A percentile compares a stretch with the other conserved stretches of the same genome.
These are phyloP conservation scores for Trichoderma sp. DNA, from an alignment of 2,329 filamentous ascomycete genomes.

Conservation along the genomic window DNA sequence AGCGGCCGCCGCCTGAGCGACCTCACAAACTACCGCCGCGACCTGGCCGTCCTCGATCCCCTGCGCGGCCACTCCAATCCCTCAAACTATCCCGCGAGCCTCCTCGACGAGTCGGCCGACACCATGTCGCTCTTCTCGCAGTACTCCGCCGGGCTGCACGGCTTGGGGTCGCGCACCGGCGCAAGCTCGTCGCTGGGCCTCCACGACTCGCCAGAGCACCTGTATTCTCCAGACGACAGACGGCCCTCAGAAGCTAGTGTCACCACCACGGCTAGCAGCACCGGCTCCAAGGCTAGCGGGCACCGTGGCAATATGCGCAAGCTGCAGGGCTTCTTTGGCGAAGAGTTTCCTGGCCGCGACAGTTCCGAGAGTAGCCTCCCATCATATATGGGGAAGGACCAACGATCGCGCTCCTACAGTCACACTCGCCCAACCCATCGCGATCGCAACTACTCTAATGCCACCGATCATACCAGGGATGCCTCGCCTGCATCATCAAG, in stretches of 20 bases:
- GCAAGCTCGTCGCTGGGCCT: slow-evolving; percentile 36
- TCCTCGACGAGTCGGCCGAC: slow-evolving; percentile 76
- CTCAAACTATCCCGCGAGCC: slow-evolving; percentile 55
- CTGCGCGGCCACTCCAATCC: slow-evolving; percentile 60
- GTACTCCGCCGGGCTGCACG: slow-evolving; percentile 69
- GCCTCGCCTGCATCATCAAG: slow-evolving; percentile 74
- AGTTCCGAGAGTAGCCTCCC: slow-evolving; percentile 71
- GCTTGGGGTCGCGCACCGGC: slow-evolving; percentile 39
- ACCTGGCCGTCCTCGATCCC: slow-evolving; percentile 68
- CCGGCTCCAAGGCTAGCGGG: slow-evolving; percentile 74
- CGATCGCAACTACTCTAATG: slow-evolving; percentile 79
- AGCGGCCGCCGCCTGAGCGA: slow-evolving; percentile 60
- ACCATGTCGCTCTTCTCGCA: slow-evolving; percentile 64
- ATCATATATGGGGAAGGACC: slow-evolving; percentile 55
- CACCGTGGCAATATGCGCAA: slow-evolving; percentile 76
- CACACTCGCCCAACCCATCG: slow-evolving; percentile 58
- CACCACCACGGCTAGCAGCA: slow-evolving; percentile 75
- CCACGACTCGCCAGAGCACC: slow-evolving; percentile 62
- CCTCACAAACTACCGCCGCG: slow-evolving; percentile 70
- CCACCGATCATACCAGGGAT: slow-evolving; percentile 71
- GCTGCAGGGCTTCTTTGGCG: slow-evolving; percentile 88
- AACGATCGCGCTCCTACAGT: slow-evolving; percentile 64
- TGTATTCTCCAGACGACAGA: slow-evolving; percentile 69
- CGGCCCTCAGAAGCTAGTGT: slow-evolving; percentile 87
- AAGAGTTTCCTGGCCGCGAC: slow-evolving; percentile 76